These are phyloP conservation scores for Desmodesmus armatus DNA, from an alignment of 139 green algal species.

Conservation along the genomic window DNA sequence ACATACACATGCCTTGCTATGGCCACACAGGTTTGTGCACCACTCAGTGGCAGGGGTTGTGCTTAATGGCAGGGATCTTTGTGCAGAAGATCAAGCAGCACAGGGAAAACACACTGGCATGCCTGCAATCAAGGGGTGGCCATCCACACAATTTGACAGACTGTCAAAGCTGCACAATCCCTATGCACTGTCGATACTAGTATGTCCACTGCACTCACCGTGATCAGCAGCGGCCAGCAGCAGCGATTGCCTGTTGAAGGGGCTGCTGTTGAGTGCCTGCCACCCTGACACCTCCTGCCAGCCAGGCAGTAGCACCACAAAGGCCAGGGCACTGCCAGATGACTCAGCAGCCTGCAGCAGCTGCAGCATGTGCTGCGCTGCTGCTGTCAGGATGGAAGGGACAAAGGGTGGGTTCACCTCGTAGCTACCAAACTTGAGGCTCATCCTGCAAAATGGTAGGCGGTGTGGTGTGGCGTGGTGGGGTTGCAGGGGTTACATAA, in stretches of 20 bases:
- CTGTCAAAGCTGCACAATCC: background rate
- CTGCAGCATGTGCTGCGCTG: conserved; percentile 6
- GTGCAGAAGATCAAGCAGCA: background rate
- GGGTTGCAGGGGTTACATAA: background rate
- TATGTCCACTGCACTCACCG: background rate
- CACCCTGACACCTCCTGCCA: conserved; percentile 41
- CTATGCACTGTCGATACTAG: too few species aligned
- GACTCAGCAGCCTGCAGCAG: conserved; percentile 28
- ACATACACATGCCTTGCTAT: background rate
- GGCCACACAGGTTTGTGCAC: too few species aligned
- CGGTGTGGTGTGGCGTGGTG: background rate
- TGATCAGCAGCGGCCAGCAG: conserved; percentile 45
- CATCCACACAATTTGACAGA: too few species aligned
- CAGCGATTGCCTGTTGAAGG: conserved; percentile 19
- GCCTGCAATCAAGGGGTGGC: too few species aligned
- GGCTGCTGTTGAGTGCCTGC: conserved; percentile 23
- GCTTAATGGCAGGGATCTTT: too few species aligned
- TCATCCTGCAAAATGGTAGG: conserved; percentile 24
- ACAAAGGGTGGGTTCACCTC: conserved; percentile 54
- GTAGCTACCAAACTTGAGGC: conserved; percentile 33
- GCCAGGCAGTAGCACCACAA: conserved; percentile 47
- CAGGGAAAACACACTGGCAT: background rate
- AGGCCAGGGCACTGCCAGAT: conserved; percentile 24
- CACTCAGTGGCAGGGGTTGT: too few species aligned
- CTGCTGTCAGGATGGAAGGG: conserved; percentile 17